A percentile compares a stretch with the other conserved stretches of the same genome.
phyloP scores from a whole-genome alignment of 495 filamentous ascomycete species.

The Zalerion maritima region DNA sequence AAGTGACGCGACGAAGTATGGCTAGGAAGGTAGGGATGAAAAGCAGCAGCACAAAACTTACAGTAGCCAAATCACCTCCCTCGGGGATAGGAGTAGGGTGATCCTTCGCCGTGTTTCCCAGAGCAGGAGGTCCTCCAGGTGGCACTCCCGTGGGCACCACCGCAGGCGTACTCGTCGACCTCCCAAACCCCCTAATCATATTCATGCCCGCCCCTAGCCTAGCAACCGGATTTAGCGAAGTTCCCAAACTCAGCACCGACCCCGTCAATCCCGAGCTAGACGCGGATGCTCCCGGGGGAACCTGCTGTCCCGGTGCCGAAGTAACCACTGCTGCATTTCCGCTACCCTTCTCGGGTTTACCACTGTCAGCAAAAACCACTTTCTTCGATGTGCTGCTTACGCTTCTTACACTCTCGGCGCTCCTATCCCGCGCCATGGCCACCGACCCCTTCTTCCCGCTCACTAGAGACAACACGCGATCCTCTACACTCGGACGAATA shows the following conservation, averaged over 20 bases:
- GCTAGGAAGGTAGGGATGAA: neutral
- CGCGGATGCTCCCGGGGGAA: slow-evolving; percentile 22
- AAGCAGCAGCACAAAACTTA: slow-evolving; percentile 13
- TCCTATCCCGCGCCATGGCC: slow-evolving; percentile 66
- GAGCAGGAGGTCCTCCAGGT: no score
- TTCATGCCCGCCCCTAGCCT: slow-evolving; percentile 52
- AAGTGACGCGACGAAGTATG: neutral
- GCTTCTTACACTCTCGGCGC: slow-evolving; percentile 60
- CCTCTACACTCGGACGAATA: no score
- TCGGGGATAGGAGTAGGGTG: slow-evolving; percentile 17
- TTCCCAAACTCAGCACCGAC: slow-evolving; percentile 71
- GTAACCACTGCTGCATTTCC: no score
- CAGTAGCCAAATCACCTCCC: slow-evolving; percentile 35
- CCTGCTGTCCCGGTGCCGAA: slow-evolving; percentile 8
- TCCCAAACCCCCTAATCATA: slow-evolving; percentile 61
- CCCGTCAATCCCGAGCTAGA: slow-evolving; percentile 50
- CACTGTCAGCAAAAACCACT: slow-evolving; percentile 29
- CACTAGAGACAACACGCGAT: slow-evolving; percentile 47
- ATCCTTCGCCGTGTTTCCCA: slow-evolving; percentile 16
- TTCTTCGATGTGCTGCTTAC: slow-evolving; percentile 39
- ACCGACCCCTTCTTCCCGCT: slow-evolving; percentile 41
- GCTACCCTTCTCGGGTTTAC: slow-evolving; percentile 17
- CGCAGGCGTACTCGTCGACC: slow-evolving; percentile 23
- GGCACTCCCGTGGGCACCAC: no score
- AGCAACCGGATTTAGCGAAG: slow-evolving; percentile 70